Evolutionary conservation across 352 stramenopile species (phyloP), one percentile per base, ranked within the genome.

Genomic region (Globisporangium heterothallicum): DNA sequence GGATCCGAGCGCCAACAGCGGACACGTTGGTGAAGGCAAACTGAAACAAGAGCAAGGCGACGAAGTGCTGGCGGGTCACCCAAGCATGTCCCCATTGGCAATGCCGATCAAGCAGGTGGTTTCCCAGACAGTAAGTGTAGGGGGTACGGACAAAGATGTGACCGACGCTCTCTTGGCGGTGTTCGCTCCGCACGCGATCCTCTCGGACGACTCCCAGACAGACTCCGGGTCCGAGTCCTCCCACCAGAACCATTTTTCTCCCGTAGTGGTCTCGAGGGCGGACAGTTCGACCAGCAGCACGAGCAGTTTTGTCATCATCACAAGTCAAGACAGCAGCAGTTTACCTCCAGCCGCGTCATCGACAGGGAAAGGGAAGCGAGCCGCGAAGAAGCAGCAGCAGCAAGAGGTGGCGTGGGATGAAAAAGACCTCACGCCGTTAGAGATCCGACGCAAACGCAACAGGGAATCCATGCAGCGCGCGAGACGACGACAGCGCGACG

Each of bases 401-500:
- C 36, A 22, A 4, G 51, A 63, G 42, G n/a, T 59, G 13, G 48
- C 49, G 6, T 44, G 58, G 32, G 64, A 72, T 30, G 61, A 79
- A 43, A 63, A 60, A 26, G 56, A 69, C n/a, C 50, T 78, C 29
- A 70, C 68, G 12, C 68, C 70, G 26, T 48, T 81, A 24, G 70
- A 81, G 56, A 69, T 78, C 40, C 70, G 70, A 9, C 68, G 70
- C 49, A 78, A 78, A 56, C 62, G 70, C 30, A 81, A 81, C 55
- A 65, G 70, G 22, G 70, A 81, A 56, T 78, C 68, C n/a, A 81
- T 78, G 70, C 68, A 75, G 40, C 65, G 70, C 42, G 70, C 70
- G 30, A 58, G 70, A 43, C 68, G 61, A 13, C 59, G 68, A 2
- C 70, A 81, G 56, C 57, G 68, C 8, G 68, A 81, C 46, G 68